Conservation (phyloP, 805 yeast species). For the Starmerella potacharoeniae region DNA sequence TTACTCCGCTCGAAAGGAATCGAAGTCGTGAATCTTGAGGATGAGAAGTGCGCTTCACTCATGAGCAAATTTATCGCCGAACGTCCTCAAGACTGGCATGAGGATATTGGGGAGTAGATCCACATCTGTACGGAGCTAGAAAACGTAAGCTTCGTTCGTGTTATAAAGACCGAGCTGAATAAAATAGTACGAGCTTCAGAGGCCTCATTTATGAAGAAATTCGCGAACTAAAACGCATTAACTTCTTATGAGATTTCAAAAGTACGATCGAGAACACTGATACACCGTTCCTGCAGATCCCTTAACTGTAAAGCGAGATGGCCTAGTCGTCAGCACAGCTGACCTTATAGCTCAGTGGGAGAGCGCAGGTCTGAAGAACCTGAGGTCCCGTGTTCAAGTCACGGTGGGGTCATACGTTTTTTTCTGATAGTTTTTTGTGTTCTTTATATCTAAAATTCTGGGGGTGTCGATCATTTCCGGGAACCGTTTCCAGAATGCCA, state of each 20-base stretch:
- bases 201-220: no score
- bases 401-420: conserved; percentile 37
- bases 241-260: background rate
- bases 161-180: background rate
- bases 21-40: conserved; percentile 29
- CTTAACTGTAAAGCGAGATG: background rate
- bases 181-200: no score
- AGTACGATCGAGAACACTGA: background rate
- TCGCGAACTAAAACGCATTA: background rate
- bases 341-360: conserved; percentile 41
- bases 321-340: conserved; percentile 2
- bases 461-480: no score
- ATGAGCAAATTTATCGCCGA: conserved; percentile 68
- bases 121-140: background rate
- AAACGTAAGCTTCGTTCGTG: background rate
- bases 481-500: no score
- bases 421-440: background rate
- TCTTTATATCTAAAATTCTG: background rate
- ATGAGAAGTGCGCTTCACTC: conserved; percentile 37
- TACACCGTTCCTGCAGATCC: background rate
- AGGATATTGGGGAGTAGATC: conserved; percentile 29
- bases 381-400: conserved; percentile 88
- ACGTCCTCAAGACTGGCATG: conserved; percentile 31
- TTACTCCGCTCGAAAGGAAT: conserved; percentile 56
- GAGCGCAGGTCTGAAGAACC: conserved; percentile 50